These are phyloP conservation scores for Aspergillus awamori DNA, from an alignment of 2,329 filamentous ascomycete species.

Conservation along the genomic window DNA sequence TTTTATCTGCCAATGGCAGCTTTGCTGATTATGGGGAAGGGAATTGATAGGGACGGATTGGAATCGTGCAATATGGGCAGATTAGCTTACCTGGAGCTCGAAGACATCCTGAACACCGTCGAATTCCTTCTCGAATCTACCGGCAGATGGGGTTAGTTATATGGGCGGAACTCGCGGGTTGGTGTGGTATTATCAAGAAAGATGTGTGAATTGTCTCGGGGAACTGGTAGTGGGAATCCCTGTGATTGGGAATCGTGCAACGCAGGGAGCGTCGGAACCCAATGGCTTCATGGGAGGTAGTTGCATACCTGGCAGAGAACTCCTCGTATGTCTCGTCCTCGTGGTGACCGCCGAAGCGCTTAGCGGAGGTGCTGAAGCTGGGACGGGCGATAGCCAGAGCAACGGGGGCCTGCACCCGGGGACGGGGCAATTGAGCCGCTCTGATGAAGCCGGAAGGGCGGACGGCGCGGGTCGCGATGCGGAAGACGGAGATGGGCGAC, in stretches of 20 bases:
- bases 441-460: slow-evolving; percentile 63
- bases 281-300: slow-evolving; percentile 28
- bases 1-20: slow-evolving; percentile 21
- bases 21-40: slow-evolving; percentile 13
- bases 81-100: slow-evolving; percentile 85
- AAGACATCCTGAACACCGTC: slow-evolving; percentile 97
- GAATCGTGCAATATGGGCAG: neutral
- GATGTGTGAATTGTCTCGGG: neutral
- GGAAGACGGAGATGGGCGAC: slow-evolving; percentile 70
- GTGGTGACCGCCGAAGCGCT: slow-evolving; percentile 64
- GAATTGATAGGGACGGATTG: slow-evolving; percentile 16
- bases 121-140: slow-evolving; percentile 99
- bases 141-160: slow-evolving; percentile 40
- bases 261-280: slow-evolving; percentile 17
- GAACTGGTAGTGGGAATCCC: slow-evolving; percentile 11
- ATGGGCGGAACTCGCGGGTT: slow-evolving; percentile 22
- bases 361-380: slow-evolving; percentile 61
- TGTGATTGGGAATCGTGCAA: slow-evolving; percentile 17
- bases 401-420: slow-evolving; percentile 60
- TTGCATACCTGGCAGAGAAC: slow-evolving; percentile 87
- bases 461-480: slow-evolving; percentile 69
- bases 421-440: slow-evolving; percentile 62
- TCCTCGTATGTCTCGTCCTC: slow-evolving; percentile 98
- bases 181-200: slow-evolving; percentile 14
- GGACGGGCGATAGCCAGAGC: slow-evolving; percentile 59